Base-by-base conservation (phyloP, 805 yeast species). In the Candida awuae region DNA sequence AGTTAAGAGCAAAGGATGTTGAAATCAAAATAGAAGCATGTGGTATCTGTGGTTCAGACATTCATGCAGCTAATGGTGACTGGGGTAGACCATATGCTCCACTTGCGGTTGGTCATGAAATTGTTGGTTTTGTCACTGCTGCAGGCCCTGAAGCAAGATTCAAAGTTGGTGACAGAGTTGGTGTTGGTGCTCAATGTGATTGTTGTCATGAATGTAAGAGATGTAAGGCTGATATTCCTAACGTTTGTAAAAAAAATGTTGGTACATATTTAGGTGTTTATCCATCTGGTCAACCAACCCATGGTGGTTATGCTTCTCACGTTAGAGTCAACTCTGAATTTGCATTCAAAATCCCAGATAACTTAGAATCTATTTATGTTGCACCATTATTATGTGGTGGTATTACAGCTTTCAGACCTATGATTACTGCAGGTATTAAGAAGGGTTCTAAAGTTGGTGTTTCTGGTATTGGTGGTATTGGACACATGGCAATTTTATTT, bases 361-460 rank as follows among this genome's bases (percentile, higher is more conserved):
- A 38, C 15, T 46, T 73, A 41, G 58, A 53, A 20, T 54, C 68
- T 6, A 57, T 54, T 20, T 56, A 50, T 31, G 75, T 66, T 25
- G 77, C 77, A n/a, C 77, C 79, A 20, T 57, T 73, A 60, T 51
- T 73, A 52, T 73, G 78, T 58, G 79, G 74, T 41, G 79, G 77
- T 35, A 59, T 71, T 44, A 73, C 77, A 3, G 71, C 67, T 20
- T 71, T 59, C 50, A 66, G 71, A 9, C 78, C 77, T 16, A 54
- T 73, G 44, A 40, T 51, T 10, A 47, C 44, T 3, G 47, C 56
- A 16, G 69, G 67, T 19, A 65, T 61, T 48, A 72, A 68, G 41
- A 66, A 68, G 32, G 74, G 72, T 35, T 66, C 63, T 43, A 61
- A 60, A 37, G 73, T 73, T 35, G 79, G 73, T 45, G 62, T 75